Conservation (phyloP, 257 asterid species). For the Scutellaria barbata region DNA sequence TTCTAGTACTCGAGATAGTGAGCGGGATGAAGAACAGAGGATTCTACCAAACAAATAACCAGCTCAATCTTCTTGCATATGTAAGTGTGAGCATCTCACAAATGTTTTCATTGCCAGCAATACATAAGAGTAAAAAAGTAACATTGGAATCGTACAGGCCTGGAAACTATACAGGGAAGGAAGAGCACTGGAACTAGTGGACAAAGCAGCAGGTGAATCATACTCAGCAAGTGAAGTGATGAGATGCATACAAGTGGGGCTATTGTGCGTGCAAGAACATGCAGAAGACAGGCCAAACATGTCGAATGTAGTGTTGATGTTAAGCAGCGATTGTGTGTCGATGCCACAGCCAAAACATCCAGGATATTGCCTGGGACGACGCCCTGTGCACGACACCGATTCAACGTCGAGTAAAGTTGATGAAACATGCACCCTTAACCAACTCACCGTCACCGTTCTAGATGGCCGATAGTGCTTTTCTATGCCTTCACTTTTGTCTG, state of each 20-base stretch:
- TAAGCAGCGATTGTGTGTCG: constrained; percentile 57
- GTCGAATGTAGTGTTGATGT: constrained; percentile 63
- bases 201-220: constrained; percentile 45
- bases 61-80: constrained; percentile 72
- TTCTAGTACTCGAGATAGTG: constrained; percentile 68
- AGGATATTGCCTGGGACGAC: constrained; percentile 64
- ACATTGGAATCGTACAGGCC: constrained; percentile 47
- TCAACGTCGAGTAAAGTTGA: constrained; percentile 50
- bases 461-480: constrained; percentile 69
- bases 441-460: constrained; percentile 58
- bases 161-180: constrained; percentile 68
- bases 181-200: constrained; percentile 57
- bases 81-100: constrained; percentile 43
- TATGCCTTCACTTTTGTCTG: too few relatives aligned
- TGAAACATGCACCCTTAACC: constrained; percentile 62
- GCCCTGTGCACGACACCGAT: constrained; percentile 41
- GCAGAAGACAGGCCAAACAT: constrained; percentile 73
- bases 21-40: constrained; percentile 73
- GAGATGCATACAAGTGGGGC: constrained; percentile 80
- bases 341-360: constrained; percentile 71
- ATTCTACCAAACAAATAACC: constrained; percentile 66
- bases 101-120: too few relatives aligned
- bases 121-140: too few relatives aligned
- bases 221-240: constrained; percentile 50
- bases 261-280: constrained; percentile 77